phyloP scores from a whole-genome alignment of 2,329 filamentous ascomycete genomes.

The Cercospora citrullina region DNA sequence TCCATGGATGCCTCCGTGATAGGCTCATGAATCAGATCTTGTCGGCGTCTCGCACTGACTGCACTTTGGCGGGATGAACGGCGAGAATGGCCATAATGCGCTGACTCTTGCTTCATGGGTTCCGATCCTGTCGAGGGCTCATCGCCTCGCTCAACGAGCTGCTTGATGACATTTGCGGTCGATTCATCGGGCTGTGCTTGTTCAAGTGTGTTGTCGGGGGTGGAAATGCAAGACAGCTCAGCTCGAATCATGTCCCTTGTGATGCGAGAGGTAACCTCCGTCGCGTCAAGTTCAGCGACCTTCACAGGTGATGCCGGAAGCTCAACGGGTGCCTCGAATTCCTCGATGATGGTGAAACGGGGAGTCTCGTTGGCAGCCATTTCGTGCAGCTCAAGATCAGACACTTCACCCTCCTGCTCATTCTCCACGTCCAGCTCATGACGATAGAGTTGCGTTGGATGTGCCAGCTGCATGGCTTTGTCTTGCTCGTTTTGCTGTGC shows the following conservation, averaged over 20 bases:
- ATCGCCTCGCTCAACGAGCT: constrained; percentile 19
- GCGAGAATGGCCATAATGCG: constrained; percentile 10
- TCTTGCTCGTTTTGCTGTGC: constrained; percentile 26
- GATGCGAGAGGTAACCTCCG: constrained; percentile 31
- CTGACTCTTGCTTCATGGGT: background rate
- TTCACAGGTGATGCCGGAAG: constrained; percentile 40
- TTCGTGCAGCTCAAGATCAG: constrained; percentile 35
- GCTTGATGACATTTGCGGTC: constrained; percentile 23
- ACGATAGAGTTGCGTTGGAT: constrained; percentile 20
- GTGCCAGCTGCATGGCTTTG: constrained; percentile 20
- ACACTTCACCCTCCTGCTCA: constrained; percentile 21
- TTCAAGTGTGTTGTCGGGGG: constrained; percentile 25
- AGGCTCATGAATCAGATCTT: constrained; percentile 27
- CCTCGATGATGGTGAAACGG: constrained; percentile 37
- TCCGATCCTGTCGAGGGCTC: background rate
- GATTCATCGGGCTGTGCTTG: constrained; percentile 25
- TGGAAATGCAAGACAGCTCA: constrained; percentile 35
- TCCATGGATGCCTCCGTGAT: constrained; percentile 28
- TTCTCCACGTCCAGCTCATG: constrained; percentile 27
- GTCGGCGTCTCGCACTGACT: constrained; percentile 13
- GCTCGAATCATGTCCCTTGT: constrained; percentile 41
- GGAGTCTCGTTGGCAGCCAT: constrained; percentile 36
- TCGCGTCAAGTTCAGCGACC: constrained; percentile 34
- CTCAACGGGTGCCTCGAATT: constrained; percentile 38
- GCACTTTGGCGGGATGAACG: constrained; percentile 17